Evolutionary conservation across 345 rosid genomes (phyloP), one percentile per base, ranked within the genome.

Genomic region (Cardamine chenopodiifolia): DNA sequence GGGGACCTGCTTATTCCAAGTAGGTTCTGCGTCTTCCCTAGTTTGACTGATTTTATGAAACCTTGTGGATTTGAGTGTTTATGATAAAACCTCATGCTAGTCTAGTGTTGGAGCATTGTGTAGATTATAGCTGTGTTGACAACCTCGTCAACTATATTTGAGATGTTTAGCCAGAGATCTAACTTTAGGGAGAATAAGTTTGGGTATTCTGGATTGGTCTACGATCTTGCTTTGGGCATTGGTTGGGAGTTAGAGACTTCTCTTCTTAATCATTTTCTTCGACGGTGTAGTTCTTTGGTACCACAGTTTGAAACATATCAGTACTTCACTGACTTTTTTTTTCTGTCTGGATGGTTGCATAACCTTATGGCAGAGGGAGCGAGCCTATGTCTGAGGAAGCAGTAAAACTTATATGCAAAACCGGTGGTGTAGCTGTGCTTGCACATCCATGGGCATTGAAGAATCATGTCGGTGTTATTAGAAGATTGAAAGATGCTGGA

Each of bases 391-490:
- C 86, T 6, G 96, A 90, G 85, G 96, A 86, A 78, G 88, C 96
- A 13, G 88, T 95, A 67, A 81, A 73, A 78, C 73, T 95, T 35
- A 86, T 95, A 64, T 58, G 77, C 80, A 81, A 82, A 81, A 90
- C 98, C 0, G 99, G 99, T 47, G 99, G 98, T 53, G 75, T 95
- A 72, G 85, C 98, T n/a, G 97, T 95, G 47, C 86, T 95, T 26
- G 99, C 98, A 79, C 99, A 95, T 86, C 99, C 99, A 12, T 95
- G 99, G 99, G 90, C 91, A 26, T 78, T 95, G 80, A 90, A 90
- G 77, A 79, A 95, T 71, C 94, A 96, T 29, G 85, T 78, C 59
- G 69, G 85, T 17, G 71, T 95, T 29, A 84, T 89, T 68, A 77
- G 83, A 79, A 81, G 78, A 70, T 76, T 95, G 82, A 87, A 86